Evolutionary conservation across 257 asterid species (phyloP).

Genomic region (Solanum tarapatanum): DNA sequence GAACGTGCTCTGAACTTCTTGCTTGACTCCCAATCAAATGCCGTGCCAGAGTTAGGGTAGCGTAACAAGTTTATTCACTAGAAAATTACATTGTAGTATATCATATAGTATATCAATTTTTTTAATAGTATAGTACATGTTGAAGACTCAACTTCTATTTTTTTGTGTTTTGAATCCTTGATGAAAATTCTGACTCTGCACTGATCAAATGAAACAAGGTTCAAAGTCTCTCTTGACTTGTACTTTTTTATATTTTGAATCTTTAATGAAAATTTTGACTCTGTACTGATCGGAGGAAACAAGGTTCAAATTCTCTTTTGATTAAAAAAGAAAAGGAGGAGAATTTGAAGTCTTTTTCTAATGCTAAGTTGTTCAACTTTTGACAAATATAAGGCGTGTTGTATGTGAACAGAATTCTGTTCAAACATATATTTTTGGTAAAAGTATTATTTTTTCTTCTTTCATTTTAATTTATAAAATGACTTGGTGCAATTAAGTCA

Average conservation of each 20-base stretch:
- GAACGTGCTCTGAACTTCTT: not conserved
- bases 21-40: not conserved
- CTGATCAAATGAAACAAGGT: too few relatives aligned
- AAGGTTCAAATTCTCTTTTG: not conserved
- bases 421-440: not conserved
- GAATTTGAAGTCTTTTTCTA: not conserved
- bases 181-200: too few relatives aligned
- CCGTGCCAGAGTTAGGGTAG: not conserved
- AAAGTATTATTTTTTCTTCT: not conserved
- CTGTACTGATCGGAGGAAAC: not conserved
- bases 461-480: not conserved
- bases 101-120: too few relatives aligned
- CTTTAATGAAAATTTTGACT: not conserved
- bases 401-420: not conserved
- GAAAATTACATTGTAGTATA: not conserved
- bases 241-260: not conserved
- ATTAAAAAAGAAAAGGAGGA: not conserved
- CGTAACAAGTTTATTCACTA: not conserved
- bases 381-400: not conserved
- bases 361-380: not conserved
- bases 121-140: too few relatives aligned
- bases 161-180: too few relatives aligned
- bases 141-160: too few relatives aligned
- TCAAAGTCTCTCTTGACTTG: too few relatives aligned
- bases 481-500: not conserved